These are phyloP conservation scores for Penicillium argentinense DNA, from an alignment of 495 filamentous ascomycete species.

Conservation along the genomic window DNA sequence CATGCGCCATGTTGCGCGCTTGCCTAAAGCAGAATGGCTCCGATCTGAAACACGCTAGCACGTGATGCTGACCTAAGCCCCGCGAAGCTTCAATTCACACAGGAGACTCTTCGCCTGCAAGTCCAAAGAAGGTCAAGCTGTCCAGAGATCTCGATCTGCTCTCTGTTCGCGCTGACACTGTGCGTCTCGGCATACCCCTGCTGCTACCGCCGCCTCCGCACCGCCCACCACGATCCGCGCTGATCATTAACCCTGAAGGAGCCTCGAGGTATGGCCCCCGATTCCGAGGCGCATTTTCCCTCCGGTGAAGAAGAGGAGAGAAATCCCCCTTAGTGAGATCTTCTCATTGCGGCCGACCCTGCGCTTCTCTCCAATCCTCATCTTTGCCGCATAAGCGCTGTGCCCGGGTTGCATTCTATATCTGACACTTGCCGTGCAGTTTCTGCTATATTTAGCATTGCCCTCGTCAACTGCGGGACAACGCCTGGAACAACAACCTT, in stretches of 20 bases:
- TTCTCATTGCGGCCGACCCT: neutral
- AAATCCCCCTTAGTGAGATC: neutral
- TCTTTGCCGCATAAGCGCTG: conserved; percentile 22
- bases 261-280: conserved; percentile 15
- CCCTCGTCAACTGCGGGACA: conserved; percentile 31
- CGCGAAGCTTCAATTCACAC: conserved; percentile 26
- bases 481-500: conserved; percentile 27
- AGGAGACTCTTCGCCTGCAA: conserved; percentile 1
- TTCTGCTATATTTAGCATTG: conserved; percentile 45
- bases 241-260: conserved; percentile 11
- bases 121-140: neutral
- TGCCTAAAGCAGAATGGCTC: conserved; percentile 16
- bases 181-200: neutral
- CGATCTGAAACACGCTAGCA: conserved; percentile 41
- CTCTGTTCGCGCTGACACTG: neutral
- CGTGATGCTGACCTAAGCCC: conserved; percentile 24
- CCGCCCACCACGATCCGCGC: neutral
- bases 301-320: neutral
- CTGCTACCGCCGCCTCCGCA: neutral
- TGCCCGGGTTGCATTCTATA: conserved; percentile 23
- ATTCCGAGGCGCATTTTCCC: conserved; percentile 10
- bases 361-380: neutral
- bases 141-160: conserved; percentile 1
- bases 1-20: too few relatives aligned
- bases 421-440: conserved; percentile 32